Evolutionary conservation across 2,329 filamentous ascomycete genomes (phyloP).

Genomic region (Trichoderma semiorbis): DNA sequence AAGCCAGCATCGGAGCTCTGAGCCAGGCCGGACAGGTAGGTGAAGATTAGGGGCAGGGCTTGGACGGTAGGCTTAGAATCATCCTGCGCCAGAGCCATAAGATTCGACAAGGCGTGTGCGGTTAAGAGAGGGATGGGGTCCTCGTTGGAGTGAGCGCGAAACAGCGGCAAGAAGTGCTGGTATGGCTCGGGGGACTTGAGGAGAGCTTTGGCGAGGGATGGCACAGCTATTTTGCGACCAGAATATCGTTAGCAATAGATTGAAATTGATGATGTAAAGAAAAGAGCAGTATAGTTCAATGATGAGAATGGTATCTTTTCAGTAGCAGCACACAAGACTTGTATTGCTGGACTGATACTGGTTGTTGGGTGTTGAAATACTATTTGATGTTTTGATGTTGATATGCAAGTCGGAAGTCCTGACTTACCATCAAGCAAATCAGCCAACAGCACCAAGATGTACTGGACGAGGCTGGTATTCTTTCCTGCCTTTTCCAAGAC

Average conservation of each 20-base stretch:
- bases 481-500: constrained; percentile 83
- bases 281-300: not conserved
- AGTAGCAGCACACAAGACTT: not conserved
- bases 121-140: constrained; percentile 87
- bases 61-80: constrained; percentile 64
- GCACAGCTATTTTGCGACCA: constrained; percentile 58
- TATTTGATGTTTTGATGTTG: not conserved
- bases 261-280: not conserved
- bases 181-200: constrained; percentile 75
- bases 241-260: not conserved
- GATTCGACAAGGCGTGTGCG: constrained; percentile 76
- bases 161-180: constrained; percentile 77
- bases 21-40: constrained; percentile 78
- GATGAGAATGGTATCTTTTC: not conserved
- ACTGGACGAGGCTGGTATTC: constrained; percentile 88
- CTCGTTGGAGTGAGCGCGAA: constrained; percentile 70
- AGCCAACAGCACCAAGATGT: constrained; percentile 83
- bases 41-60: constrained; percentile 77
- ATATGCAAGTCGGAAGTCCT: not conserved
- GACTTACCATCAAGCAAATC: constrained; percentile 80
- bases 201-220: constrained; percentile 72
- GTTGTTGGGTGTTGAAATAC: not conserved
- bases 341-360: not conserved
- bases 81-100: constrained; percentile 68
- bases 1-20: constrained; percentile 84